A percentile compares a stretch with the other conserved stretches of the same genome.
These are phyloP conservation scores for Xylaria digitata DNA, from an alignment of 2,329 filamentous ascomycete species.

Conservation along the genomic window DNA sequence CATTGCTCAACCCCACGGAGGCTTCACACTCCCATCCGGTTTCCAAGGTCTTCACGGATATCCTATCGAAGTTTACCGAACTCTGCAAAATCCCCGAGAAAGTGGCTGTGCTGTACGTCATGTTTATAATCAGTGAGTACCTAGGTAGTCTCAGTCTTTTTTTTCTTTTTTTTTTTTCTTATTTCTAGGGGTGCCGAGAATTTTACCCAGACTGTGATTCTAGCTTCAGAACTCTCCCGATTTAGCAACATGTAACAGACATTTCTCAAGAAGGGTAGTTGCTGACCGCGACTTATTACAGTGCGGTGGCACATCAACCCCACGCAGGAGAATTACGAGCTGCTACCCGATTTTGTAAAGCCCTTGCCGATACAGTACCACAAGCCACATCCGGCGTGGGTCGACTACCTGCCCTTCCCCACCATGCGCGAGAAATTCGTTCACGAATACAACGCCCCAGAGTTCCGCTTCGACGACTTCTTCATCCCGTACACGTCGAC, in stretches of 20 bases:
- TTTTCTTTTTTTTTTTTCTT: neutral
- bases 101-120: slow-evolving; percentile 82
- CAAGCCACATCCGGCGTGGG: slow-evolving; percentile 79
- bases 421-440: slow-evolving; percentile 71
- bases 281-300: neutral
- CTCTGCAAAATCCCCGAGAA: slow-evolving; percentile 83
- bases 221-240: neutral
- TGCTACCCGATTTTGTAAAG: slow-evolving; percentile 79
- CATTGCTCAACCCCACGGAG: slow-evolving; percentile 77
- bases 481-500: slow-evolving; percentile 85
- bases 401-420: slow-evolving; percentile 85
- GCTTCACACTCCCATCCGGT: slow-evolving; percentile 76
- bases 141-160: neutral
- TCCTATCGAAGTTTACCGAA: slow-evolving; percentile 84
- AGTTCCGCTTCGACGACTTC: slow-evolving; percentile 80
- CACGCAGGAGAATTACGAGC: slow-evolving; percentile 80
- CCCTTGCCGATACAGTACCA: slow-evolving; percentile 75
- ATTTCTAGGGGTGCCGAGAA: neutral
- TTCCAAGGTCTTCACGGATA: slow-evolving; percentile 86
- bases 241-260: neutral
- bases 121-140: slow-evolving; percentile 75
- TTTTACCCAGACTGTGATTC: neutral
- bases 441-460: slow-evolving; percentile 50
- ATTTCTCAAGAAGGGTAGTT: neutral
- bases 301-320: slow-evolving; percentile 86